Conservation (phyloP, 768 basidiomycete genomes). For the Mycena metata region DNA sequence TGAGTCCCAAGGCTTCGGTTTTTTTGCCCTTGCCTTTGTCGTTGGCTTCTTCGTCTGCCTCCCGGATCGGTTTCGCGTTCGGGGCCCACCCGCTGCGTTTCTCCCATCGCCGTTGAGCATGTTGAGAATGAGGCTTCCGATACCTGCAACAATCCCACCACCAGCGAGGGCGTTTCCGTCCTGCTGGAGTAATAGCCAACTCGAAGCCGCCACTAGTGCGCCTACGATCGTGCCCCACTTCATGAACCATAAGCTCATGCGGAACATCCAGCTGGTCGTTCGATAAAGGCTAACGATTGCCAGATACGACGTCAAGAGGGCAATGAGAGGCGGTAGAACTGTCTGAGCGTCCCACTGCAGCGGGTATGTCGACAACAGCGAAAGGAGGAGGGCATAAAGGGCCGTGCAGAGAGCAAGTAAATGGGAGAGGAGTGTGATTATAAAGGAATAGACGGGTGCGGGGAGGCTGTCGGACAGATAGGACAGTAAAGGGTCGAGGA, state of each 20-base stretch:
- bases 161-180: slow-evolving; percentile 51
- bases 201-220: slow-evolving; percentile 63
- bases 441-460: slow-evolving; percentile 64
- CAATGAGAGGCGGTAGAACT: slow-evolving; percentile 80
- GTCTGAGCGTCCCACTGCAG: slow-evolving; percentile 76
- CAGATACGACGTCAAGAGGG: slow-evolving; percentile 78
- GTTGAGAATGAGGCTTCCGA: slow-evolving; percentile 59
- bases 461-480: slow-evolving; percentile 71
- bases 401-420: slow-evolving; percentile 64
- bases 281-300: slow-evolving; percentile 84
- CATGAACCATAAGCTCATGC: slow-evolving; percentile 74
- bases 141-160: slow-evolving; percentile 52
- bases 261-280: slow-evolving; percentile 81
- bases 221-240: slow-evolving; percentile 82
- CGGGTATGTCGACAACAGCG: slow-evolving; percentile 65
- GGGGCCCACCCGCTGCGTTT: slow-evolving; percentile 46
- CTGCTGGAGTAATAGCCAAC: slow-evolving; percentile 64
- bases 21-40: slow-evolving; percentile 38
- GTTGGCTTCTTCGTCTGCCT: slow-evolving; percentile 36
- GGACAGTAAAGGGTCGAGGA: slow-evolving; percentile 67
- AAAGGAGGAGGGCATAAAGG: slow-evolving; percentile 59
- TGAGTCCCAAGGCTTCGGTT: slow-evolving; percentile 74
- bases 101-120: slow-evolving; percentile 55
- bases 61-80: slow-evolving; percentile 41
- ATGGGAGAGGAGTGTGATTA: slow-evolving; percentile 67